Conservation (phyloP, 2,329 filamentous ascomycete genomes). For the Sclerotinia sclerotiorum region DNA sequence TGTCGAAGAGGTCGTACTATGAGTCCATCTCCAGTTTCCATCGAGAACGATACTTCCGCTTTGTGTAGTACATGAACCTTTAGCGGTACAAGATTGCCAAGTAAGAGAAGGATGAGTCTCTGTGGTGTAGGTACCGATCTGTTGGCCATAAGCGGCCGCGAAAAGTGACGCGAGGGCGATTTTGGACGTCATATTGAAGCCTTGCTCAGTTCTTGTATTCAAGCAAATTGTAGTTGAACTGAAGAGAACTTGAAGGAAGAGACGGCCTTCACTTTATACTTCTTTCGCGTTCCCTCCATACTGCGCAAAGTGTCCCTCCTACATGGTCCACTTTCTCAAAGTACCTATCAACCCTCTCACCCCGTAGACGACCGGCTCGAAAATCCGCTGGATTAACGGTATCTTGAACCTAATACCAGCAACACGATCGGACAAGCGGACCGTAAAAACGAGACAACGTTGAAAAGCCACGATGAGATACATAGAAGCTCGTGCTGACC, state of each 20-base stretch:
- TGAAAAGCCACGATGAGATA: neutral
- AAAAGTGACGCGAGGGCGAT: conserved; percentile 44
- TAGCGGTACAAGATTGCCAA: conserved; percentile 51
- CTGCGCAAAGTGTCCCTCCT: neutral
- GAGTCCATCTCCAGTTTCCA: conserved; percentile 59
- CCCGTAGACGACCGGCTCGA: conserved; percentile 5
- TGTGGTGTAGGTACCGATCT: conserved; percentile 47
- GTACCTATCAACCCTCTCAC: neutral
- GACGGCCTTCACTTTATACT: neutral
- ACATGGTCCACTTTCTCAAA: neutral
- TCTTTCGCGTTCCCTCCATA: too few species aligned
- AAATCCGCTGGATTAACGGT: conserved; percentile 18
- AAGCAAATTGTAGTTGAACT: neutral
- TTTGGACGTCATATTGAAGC: conserved; percentile 3
- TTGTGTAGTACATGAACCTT: conserved; percentile 49
- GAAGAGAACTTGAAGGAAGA: neutral
- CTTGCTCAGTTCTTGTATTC: neutral
- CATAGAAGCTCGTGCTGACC: neutral
- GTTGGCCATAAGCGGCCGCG: conserved; percentile 48
- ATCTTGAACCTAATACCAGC: conserved; percentile 10
- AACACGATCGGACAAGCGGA: conserved; percentile 5
- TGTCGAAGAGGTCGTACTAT: conserved; percentile 43
- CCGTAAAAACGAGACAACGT: neutral
- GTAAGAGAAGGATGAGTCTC: conserved; percentile 54
- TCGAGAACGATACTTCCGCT: conserved; percentile 53